A percentile compares a stretch with the other conserved stretches of the same genome.
phyloP scores from a whole-genome alignment of 2,329 filamentous ascomycete genomes.

The Tolypocladium paradoxum region DNA sequence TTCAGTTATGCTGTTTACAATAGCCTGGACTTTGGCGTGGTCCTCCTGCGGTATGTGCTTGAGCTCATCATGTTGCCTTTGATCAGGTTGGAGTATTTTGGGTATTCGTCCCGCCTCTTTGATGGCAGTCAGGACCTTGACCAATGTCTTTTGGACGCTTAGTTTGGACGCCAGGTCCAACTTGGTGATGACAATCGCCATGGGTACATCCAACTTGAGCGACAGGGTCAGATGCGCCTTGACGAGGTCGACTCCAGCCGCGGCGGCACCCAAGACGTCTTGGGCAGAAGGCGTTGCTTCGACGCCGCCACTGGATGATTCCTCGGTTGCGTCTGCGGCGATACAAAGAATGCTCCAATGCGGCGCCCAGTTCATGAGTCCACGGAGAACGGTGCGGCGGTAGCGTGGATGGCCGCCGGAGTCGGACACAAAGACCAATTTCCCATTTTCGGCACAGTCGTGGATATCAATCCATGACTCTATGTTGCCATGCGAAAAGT shows the following conservation, averaged over 20 bases:
- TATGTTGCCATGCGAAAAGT: constrained; percentile 78
- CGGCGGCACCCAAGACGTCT: constrained; percentile 38
- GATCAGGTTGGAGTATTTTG: constrained; percentile 54
- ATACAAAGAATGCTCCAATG: constrained; percentile 90
- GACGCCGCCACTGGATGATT: constrained; percentile 10
- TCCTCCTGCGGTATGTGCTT: constrained; percentile 46
- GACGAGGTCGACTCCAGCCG: constrained; percentile 57
- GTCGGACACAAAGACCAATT: constrained; percentile 81
- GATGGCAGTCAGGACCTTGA: constrained; percentile 62
- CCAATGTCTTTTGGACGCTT: constrained; percentile 59
- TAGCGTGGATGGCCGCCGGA: constrained; percentile 87
- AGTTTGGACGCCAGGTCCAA: constrained; percentile 71
- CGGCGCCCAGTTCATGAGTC: constrained; percentile 89
- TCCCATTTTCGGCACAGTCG: constrained; percentile 58
- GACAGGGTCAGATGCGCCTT: constrained; percentile 78
- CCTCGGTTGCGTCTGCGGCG: constrained; percentile 61
- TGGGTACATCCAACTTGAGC: constrained; percentile 64
- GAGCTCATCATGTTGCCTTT: constrained; percentile 38
- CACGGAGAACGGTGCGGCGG: constrained; percentile 76
- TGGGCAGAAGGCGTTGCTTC: constrained; percentile 37
- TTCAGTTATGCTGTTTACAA: constrained; percentile 39
- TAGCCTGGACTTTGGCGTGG: constrained; percentile 43
- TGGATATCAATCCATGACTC: constrained; percentile 95
- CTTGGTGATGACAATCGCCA: constrained; percentile 82
- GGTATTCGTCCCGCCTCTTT: constrained; percentile 68